These are phyloP conservation scores for Pezicula radicicola DNA, from an alignment of 2,329 filamentous ascomycete genomes.

Conservation along the genomic window DNA sequence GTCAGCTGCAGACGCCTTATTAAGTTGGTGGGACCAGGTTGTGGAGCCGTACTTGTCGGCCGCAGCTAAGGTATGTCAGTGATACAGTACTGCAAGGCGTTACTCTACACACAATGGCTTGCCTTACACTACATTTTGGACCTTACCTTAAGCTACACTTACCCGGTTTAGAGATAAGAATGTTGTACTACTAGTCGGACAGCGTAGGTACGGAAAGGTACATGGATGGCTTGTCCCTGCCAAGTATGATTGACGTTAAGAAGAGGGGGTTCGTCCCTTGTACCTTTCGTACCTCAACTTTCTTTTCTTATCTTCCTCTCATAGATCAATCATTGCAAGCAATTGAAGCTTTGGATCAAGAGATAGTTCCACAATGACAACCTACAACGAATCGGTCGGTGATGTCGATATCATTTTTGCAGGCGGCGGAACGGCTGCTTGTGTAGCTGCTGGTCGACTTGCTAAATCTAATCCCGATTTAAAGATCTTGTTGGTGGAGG, in stretches of 20 bases:
- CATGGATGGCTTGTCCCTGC: no score
- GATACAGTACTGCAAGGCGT: no score
- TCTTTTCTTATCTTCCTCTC: not conserved
- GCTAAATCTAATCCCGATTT: slow-evolving; percentile 46
- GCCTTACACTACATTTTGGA: no score
- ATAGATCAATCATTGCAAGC: not conserved
- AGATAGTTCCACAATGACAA: slow-evolving; percentile 15
- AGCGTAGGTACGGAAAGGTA: no score
- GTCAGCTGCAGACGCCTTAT: no score
- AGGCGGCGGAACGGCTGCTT: slow-evolving; percentile 46
- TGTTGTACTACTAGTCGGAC: no score
- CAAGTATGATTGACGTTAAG: not conserved
- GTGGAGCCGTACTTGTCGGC: no score
- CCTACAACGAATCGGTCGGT: slow-evolving; percentile 19
- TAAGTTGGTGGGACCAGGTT: no score
- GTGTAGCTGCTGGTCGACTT: slow-evolving; percentile 46
- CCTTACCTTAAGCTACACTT: not conserved
- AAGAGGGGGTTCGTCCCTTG: no score
- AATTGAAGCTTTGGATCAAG: no score
- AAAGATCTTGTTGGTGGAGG: slow-evolving; percentile 50
- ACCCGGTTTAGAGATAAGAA: not conserved
- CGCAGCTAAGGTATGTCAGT: no score
- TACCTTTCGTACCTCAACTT: not conserved
- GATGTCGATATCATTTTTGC: slow-evolving; percentile 51
- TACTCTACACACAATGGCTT: no score